Conservation (phyloP, 306 rosid species). For the Prunus salicina region DNA sequence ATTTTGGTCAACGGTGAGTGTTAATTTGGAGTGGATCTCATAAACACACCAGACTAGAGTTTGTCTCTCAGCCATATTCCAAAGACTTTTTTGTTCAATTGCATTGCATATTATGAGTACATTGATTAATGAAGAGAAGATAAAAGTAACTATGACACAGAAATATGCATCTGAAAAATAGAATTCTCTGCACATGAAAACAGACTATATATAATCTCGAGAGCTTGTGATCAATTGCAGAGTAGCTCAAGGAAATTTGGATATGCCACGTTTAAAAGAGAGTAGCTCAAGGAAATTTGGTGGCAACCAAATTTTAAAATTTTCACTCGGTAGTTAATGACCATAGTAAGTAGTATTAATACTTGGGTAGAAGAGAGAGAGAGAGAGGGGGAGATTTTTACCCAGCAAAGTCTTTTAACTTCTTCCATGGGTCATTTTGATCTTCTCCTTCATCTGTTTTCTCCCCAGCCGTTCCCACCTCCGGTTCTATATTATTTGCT, state of each 20-base stretch:
- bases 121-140: not conserved
- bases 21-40: constrained; percentile 11
- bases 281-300: not conserved
- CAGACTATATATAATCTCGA: not conserved
- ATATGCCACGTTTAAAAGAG: not conserved
- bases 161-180: constrained; percentile 6
- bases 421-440: constrained; percentile 58
- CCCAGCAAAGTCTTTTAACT: constrained; percentile 74
- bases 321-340: not conserved
- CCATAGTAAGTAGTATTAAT: not conserved
- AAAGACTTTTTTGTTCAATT: constrained; percentile 4
- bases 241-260: not conserved
- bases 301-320: not conserved
- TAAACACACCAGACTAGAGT: constrained; percentile 40
- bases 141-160: not conserved
- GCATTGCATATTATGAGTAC: not conserved
- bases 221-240: not conserved
- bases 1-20: not conserved
- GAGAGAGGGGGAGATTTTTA: constrained; percentile 33
- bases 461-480: constrained; percentile 43
- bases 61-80: constrained; percentile 82
- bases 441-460: constrained; percentile 50
- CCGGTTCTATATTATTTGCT: constrained; percentile 49
- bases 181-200: not conserved
- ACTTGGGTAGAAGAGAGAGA: not conserved